Conservation (phyloP, 202 grass and related monocot species). For the Schoenoplectus tabernaemontani region DNA sequence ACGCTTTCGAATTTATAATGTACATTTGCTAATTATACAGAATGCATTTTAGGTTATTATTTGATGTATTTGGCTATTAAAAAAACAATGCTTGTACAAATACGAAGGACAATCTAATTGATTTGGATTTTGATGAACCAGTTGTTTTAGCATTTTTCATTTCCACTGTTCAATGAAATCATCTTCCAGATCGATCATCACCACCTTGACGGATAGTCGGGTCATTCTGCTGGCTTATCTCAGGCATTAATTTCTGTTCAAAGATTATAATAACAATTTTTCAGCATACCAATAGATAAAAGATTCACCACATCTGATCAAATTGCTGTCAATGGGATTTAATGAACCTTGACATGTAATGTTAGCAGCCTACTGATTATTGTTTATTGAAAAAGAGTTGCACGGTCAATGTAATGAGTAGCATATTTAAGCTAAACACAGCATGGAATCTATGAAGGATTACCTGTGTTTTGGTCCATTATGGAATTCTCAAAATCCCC, state of each 20-base stretch:
- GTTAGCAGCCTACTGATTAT: background rate
- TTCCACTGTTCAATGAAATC: conserved; percentile 69
- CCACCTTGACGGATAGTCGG: conserved; percentile 34
- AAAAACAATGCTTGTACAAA: background rate
- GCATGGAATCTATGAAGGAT: background rate
- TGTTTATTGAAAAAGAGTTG: background rate
- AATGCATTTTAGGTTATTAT: background rate
- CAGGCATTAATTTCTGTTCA: conserved; percentile 28
- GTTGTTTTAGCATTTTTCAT: conserved; percentile 31
- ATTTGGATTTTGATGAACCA: conserved; percentile 26
- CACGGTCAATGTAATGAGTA: background rate
- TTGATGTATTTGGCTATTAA: background rate
- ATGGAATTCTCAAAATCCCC: conserved; percentile 27
- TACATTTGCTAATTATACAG: background rate
- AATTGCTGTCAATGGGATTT: background rate
- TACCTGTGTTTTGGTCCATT: conserved; percentile 25
- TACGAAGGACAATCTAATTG: too few relatives aligned
- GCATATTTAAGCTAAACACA: background rate
- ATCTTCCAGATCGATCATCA: conserved; percentile 88
- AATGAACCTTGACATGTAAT: conserved; percentile 3
- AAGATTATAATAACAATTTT: conserved; percentile 1
- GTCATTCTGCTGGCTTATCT: conserved; percentile 23
- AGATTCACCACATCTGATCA: background rate
- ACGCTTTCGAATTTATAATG: background rate
- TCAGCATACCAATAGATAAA: conserved; percentile 8